A percentile compares a stretch with the other conserved stretches of the same genome.
Evolutionary conservation across 108 stramenopile species (phyloP).

Genomic region (Nitzschia palea): DNA sequence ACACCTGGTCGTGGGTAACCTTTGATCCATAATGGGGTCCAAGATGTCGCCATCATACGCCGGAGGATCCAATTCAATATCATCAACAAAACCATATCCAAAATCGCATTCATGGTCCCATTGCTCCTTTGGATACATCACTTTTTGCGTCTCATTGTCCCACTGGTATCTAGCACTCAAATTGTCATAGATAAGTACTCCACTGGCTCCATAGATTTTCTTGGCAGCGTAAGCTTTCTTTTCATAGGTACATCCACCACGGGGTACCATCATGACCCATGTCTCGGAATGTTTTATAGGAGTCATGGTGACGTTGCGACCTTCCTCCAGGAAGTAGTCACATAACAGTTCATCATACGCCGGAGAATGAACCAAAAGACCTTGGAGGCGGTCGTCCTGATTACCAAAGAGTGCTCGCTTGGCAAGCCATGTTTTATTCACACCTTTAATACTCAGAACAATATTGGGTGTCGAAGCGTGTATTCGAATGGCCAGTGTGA

Average conservation of each 20-base stretch:
- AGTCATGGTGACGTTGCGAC: neutral
- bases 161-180: slow-evolving; percentile 55
- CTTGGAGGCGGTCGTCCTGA: neutral
- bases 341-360: slow-evolving; percentile 8
- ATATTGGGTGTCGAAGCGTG: slow-evolving; percentile 6
- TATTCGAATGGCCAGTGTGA: no score
- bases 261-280: slow-evolving; percentile 50
- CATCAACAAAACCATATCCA: slow-evolving; percentile 11
- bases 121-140: slow-evolving; percentile 11
- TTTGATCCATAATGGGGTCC: slow-evolving; percentile 32
- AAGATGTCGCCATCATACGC: slow-evolving; percentile 8
- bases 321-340: neutral
- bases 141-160: slow-evolving; percentile 8
- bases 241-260: slow-evolving; percentile 74
- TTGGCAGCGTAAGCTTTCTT: slow-evolving; percentile 66
- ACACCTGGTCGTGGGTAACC: neutral
- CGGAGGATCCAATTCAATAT: slow-evolving; percentile 36
- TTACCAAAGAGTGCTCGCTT: slow-evolving; percentile 35
- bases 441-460: slow-evolving; percentile 20
- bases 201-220: slow-evolving; percentile 56
- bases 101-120: slow-evolving; percentile 38
- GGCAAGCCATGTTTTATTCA: slow-evolving; percentile 12
- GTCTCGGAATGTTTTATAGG: neutral
- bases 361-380: slow-evolving; percentile 23
- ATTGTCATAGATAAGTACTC: slow-evolving; percentile 60